Evolutionary conservation across 83 land plant genomes (phyloP).

Genomic region (Thuja plicata): DNA sequence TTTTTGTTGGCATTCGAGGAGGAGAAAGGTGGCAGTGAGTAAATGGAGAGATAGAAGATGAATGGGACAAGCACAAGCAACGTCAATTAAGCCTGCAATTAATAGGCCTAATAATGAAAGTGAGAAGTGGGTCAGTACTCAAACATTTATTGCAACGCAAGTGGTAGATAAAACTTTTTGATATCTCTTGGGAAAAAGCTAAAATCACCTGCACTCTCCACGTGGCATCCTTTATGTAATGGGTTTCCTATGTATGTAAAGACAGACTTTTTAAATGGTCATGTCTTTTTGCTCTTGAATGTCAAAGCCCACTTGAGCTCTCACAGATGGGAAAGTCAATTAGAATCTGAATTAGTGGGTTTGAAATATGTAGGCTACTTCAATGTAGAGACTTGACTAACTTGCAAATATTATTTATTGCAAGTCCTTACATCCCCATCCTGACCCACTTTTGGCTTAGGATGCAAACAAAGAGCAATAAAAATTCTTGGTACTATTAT

Average conservation of each 20-base stretch:
- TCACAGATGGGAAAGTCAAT: neutral
- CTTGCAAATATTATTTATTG: neutral
- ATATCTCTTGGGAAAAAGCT: neutral
- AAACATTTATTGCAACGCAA: constrained; percentile 3
- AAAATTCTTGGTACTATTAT: neutral
- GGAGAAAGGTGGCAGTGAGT: constrained; percentile 2
- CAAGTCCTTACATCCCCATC: neutral
- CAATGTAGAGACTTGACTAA: neutral
- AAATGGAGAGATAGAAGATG: constrained; percentile 5
- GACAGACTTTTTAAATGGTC: too few relatives aligned
- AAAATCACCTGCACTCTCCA: neutral
- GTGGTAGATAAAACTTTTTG: neutral
- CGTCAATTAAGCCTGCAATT: neutral
- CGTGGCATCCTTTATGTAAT: neutral
- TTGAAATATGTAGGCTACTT: neutral
- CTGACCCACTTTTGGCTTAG: neutral
- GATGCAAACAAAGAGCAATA: neutral
- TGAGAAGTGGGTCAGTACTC: constrained; percentile 3
- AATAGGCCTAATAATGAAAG: constrained; percentile 1
- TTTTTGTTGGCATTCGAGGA: constrained; percentile 8
- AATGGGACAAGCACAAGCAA: neutral
- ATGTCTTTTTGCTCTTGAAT: neutral
- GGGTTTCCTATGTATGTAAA: neutral
- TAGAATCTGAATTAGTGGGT: neutral
- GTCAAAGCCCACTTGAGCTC: neutral